Conservation (phyloP, 352 stramenopile species). For the Phytophthora ramorum region DNA sequence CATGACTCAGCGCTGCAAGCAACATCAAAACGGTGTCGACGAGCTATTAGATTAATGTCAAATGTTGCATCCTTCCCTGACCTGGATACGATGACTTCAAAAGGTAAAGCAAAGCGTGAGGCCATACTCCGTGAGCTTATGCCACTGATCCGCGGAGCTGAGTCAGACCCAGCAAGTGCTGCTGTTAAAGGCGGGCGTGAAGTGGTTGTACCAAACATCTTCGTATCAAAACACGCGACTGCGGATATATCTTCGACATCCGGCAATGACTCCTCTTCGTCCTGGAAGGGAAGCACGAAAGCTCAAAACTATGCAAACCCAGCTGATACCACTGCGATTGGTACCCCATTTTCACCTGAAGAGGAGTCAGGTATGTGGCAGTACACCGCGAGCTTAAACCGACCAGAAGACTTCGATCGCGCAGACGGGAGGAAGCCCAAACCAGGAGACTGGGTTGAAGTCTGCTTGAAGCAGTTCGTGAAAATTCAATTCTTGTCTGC, state of each 20-base stretch:
- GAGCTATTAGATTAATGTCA: slow-evolving; percentile 50
- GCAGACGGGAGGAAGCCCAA: slow-evolving; percentile 30
- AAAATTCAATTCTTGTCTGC: slow-evolving; percentile 48
- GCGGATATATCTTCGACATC: neutral
- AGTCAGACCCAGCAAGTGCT: slow-evolving; percentile 1
- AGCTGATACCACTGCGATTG: neutral
- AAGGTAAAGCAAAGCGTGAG: slow-evolving; percentile 26
- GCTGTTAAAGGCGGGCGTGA: neutral
- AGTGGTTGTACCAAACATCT: slow-evolving; percentile 23
- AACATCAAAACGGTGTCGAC: slow-evolving; percentile 42
- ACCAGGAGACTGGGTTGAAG: slow-evolving; percentile 61
- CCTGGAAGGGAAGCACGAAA: slow-evolving; percentile 8
- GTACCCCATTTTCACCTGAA: neutral
- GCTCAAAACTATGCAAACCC: slow-evolving; percentile 1
- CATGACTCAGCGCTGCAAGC: slow-evolving; percentile 4
- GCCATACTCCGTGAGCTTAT: slow-evolving; percentile 30
- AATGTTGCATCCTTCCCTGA: slow-evolving; percentile 59
- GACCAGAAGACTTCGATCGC: neutral
- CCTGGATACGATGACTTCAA: slow-evolving; percentile 11
- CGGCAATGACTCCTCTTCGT: neutral
- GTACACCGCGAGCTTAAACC: slow-evolving; percentile 3
- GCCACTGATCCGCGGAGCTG: slow-evolving; percentile 30
- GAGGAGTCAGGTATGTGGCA: neutral
- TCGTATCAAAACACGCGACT: slow-evolving; percentile 10
- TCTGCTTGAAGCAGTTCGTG: slow-evolving; percentile 53